Evolutionary conservation across 176 grass and related monocot species (phyloP), one percentile per base, ranked within the genome.

Genomic region (Triticum dicoccoides): DNA sequence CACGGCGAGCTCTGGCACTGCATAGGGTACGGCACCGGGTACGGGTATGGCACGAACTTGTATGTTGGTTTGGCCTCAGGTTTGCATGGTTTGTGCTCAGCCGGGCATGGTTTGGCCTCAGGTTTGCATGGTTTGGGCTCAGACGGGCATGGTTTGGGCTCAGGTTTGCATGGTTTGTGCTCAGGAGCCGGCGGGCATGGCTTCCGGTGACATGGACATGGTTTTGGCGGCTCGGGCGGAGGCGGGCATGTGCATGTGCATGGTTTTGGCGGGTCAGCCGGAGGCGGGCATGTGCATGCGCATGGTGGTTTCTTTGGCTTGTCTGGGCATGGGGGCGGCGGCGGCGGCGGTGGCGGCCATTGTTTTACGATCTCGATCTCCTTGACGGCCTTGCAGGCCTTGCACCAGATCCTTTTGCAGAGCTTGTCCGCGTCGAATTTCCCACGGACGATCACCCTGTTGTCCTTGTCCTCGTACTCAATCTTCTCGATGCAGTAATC

Each of bases 401-500:
- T 82, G 51, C 29, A 78, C n/a, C 65, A 63, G 64, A 90, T 29
- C 88, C 30, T 70, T 71, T 23, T 71, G 84, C 11, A 9, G 35
- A 90, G 79, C 73, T 78, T 71, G 1, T 78, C 52, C 0, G 83
- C 9, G 41, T 82, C 73, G 17, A 86, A 90, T 18, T 86, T 82
- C 2, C 88, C 79, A 11, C 73, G 79, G 30, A 90, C 79, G 44
- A 86, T 45, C n/a, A 90, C 84, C 38, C 2, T 41, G 51, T 78
- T 77, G 1, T 10, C 11, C 84, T 90, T 90, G 2, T 54, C 73
- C 0, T 90, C 88, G 39, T 63, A 90, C 52, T 90, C 88, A 24
- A 41, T 44, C 72, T 82, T 86, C 41, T 90, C 84, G 84, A 90
- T 86, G 41, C n/a, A 78, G 20, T 24, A 90, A 17, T 82, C 79